These are phyloP conservation scores for Phoma sp. DNA, from an alignment of 2,329 filamentous ascomycete species.

Conservation along the genomic window DNA sequence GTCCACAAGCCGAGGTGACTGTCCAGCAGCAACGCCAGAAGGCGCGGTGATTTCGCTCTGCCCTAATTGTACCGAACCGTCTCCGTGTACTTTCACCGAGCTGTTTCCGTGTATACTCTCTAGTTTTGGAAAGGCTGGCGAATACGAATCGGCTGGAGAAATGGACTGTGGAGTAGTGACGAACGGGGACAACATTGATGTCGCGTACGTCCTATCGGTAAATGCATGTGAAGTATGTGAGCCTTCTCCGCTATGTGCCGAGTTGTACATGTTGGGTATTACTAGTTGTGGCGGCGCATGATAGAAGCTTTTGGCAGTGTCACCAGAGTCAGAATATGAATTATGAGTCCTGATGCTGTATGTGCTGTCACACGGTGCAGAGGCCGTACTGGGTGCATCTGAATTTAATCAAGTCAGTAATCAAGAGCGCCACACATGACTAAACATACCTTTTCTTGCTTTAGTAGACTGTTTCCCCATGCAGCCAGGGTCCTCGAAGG, in stretches of 20 bases:
- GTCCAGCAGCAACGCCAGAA: constrained; percentile 52
- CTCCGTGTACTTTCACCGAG: constrained; percentile 46
- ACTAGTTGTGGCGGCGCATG: constrained; percentile 21
- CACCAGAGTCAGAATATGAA: constrained; percentile 16
- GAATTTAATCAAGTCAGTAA: constrained; percentile 24
- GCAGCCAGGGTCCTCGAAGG: constrained; percentile 70
- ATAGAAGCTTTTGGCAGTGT: constrained; percentile 18
- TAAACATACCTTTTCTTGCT: constrained; percentile 55
- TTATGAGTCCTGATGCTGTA: constrained; percentile 3
- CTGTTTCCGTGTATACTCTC: constrained; percentile 50
- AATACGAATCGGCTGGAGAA: constrained; percentile 41
- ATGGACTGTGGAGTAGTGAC: constrained; percentile 33
- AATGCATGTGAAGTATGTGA: constrained; percentile 19
- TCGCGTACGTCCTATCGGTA: constrained; percentile 17
- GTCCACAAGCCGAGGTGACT: constrained; percentile 58
- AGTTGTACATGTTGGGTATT: constrained; percentile 15
- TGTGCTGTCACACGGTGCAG: constrained; percentile 11
- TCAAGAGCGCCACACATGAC: not conserved
- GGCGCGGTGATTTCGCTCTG: constrained; percentile 38
- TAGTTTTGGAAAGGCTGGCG: constrained; percentile 44
- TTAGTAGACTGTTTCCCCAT: constrained; percentile 53
- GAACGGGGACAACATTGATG: constrained; percentile 33
- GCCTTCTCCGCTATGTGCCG: constrained; percentile 21
- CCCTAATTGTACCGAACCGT: constrained; percentile 37
- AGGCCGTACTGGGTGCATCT: constrained; percentile 8